Evolutionary conservation across 2,329 filamentous ascomycete species (phyloP), one percentile per base, ranked within the genome.

Genomic region (Talaromyces pinophilus): DNA sequence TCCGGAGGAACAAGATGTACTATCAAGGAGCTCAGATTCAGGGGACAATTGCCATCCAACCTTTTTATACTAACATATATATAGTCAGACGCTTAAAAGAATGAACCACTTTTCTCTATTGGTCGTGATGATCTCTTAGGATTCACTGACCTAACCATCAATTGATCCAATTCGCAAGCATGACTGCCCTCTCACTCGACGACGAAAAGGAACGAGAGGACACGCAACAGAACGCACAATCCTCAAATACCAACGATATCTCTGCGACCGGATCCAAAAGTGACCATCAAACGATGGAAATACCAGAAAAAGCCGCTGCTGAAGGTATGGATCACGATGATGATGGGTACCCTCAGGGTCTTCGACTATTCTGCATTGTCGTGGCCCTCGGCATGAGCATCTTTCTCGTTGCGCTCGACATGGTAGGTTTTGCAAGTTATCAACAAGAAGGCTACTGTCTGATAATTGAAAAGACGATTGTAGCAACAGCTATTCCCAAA

Each of bases 351-450:
- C 50, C 50, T 15, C 13, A 54, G 15, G 50, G 50, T n/a, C 28
- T 54, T 30, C 50, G 6, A 33, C 28, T 54, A 6, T 33, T 54
- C 50, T 54, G 50, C 33, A 77, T 80, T 50, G 74, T 74, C 5
- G 73, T 77, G 50, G 76, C 73, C 3, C 64, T 80, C 3, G 77
- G 77, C 66, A 67, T 80, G n/a, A 74, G 75, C 13, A 72, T 79
- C 10, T 80, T 80, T 67, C 75, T 78, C 33, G 72, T 79, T 61
- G 76, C 78, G 15, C 69, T 80, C 64, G 77, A 78, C 55, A 54
- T 54, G 50, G 50, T 62, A 50, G n/a, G 42, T 11, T 11, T 48
- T 5, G n/a, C 15, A n/a, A 46, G 10, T 8, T 4, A 13, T n/a
- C 15, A 54, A 5, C 3, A 28, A n/a, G 50, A 10, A 54, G 2